Conservation (phyloP, 1,284 basidiomycete genomes). For the Marasmius fiardii region DNA sequence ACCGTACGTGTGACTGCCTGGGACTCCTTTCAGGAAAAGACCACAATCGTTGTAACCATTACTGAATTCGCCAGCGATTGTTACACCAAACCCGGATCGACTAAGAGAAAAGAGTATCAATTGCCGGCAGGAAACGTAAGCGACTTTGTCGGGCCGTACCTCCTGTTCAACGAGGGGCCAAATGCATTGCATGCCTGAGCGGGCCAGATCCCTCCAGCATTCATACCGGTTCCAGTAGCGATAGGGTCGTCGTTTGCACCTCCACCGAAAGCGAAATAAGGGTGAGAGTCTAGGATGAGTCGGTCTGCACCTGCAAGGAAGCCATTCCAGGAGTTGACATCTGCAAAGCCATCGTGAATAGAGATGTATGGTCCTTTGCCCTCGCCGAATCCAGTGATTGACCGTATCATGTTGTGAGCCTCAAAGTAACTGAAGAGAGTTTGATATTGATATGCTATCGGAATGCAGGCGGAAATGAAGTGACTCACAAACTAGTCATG, state of each 20-base stretch:
- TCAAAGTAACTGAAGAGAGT: constrained; percentile 50
- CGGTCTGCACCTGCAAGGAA: constrained; percentile 82
- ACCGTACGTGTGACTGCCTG: constrained; percentile 40
- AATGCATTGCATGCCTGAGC: constrained; percentile 51
- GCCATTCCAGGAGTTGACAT: constrained; percentile 55
- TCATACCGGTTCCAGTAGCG: constrained; percentile 30
- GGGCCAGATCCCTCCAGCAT: constrained; percentile 55
- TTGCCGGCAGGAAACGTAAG: not conserved
- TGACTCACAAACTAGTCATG: constrained; percentile 54
- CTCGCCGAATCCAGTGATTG: constrained; percentile 73
- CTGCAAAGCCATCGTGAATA: constrained; percentile 79
- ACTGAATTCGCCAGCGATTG: constrained; percentile 69
- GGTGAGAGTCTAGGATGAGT: constrained; percentile 74
- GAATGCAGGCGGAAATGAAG: not conserved
- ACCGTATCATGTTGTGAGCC: constrained; percentile 73
- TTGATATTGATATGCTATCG: not conserved
- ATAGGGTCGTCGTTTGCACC: constrained; percentile 44
- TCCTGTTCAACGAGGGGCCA: constrained; percentile 46
- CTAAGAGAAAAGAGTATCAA: constrained; percentile 17
- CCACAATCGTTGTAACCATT: constrained; percentile 67
- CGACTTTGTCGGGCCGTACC: constrained; percentile 27
- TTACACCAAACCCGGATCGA: constrained; percentile 56
- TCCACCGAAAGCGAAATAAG: constrained; percentile 65
- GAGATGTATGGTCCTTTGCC: constrained; percentile 81
- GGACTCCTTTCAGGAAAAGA: constrained; percentile 61